phyloP scores from a whole-genome alignment of 495 filamentous ascomycete genomes.

The Tuber umbilicatum region DNA sequence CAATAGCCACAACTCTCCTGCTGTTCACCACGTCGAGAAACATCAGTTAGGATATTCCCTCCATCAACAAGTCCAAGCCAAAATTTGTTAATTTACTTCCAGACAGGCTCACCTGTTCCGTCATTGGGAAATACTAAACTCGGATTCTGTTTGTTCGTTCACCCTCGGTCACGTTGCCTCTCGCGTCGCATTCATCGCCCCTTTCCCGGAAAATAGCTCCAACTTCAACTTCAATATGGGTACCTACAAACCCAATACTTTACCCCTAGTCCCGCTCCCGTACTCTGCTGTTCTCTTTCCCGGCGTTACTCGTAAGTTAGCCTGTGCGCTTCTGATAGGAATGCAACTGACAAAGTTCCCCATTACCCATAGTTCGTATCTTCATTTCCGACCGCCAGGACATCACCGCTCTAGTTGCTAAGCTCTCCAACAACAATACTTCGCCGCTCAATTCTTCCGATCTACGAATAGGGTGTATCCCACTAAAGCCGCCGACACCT shows the following conservation, averaged over 20 bases:
- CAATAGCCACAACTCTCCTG: background rate
- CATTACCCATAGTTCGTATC: conserved; percentile 48
- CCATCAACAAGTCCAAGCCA: background rate
- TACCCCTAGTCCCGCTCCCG: conserved; percentile 63
- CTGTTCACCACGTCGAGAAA: background rate
- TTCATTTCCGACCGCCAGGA: conserved; percentile 61
- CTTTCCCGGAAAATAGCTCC: conserved; percentile 9
- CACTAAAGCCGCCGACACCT: conserved; percentile 51
- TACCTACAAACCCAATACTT: conserved; percentile 34
- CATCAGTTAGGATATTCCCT: background rate
- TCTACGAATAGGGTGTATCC: conserved; percentile 62
- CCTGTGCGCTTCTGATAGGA: background rate
- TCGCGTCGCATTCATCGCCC: background rate
- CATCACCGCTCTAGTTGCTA: conserved; percentile 59
- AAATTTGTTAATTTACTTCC: background rate
- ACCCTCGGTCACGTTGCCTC: background rate
- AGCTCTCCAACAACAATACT: conserved; percentile 51
- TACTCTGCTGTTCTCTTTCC: conserved; percentile 60
- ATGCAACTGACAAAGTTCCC: background rate
- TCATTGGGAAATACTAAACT: background rate
- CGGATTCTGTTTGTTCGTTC: background rate
- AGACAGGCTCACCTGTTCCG: background rate
- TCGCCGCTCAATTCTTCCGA: conserved; percentile 51
- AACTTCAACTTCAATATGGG: conserved; percentile 24
- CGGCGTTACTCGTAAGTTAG: conserved; percentile 50